Base-by-base conservation (phyloP, 768 basidiomycete genomes). In the Mycena pura region DNA sequence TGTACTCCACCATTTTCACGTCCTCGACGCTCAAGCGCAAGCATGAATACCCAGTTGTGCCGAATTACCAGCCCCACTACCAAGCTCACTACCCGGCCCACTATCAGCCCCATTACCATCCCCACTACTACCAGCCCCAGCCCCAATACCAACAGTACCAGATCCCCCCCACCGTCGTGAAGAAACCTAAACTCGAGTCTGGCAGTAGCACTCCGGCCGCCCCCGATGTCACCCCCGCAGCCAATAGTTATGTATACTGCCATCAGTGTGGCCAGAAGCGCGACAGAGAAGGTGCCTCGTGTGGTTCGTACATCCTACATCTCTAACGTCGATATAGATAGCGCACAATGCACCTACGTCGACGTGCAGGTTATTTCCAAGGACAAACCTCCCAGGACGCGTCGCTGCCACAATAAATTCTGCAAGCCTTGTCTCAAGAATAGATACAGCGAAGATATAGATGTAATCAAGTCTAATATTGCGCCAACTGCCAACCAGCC, bases 211-310 rank as follows among this genome's bases (percentile, higher is more conserved):
- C 60, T 41, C 68, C 69, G 49, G 31, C 49, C 17, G 40, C 65
- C 29, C 49, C 60, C 55, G 64, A 58, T 21, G 45, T 21, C 31
- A 11, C 60, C 47, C 50, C 60, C 41, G 62, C 68, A 57, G 46
- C 21, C 65, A 48, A 41, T 64, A 11, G 82, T 67, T 68, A 79
- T 70, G 73, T 84, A 48, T 84, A 86, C 64, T 92, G 91, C 64
- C 91, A 91, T 70, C 90, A 91, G 68, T 91, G 91, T 73, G 80
- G 78, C 62, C 82, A 81, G 69, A 89, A 87, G 65, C 84, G 85
- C 49, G 85, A 85, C 64, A 69, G 72, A 27, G 69, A 75, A 44
- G 75, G 80, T 71, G 21, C 41, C 48, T 57, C 49, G 24, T 60
- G 57, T 57, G 41, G 9, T 47, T 15, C 61, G 48, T 38, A 56